Evolutionary conservation across 768 basidiomycete species (phyloP).

Genomic region (Mycena galericulata): DNA sequence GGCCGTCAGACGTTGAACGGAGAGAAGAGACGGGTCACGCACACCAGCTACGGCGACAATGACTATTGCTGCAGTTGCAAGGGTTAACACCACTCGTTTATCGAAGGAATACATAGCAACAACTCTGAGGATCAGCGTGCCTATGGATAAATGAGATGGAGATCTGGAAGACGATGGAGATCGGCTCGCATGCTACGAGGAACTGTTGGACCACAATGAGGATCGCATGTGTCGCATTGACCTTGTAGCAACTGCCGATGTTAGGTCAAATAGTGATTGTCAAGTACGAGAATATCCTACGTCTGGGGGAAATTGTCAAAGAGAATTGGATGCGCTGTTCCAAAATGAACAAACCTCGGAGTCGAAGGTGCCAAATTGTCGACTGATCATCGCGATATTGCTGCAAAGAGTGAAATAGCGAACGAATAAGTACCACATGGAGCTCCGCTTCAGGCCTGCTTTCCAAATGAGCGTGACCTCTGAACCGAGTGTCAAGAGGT

Average conservation of each 20-base stretch:
- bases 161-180: neutral
- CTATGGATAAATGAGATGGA: neutral
- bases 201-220: neutral
- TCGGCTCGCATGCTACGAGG: neutral
- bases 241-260: neutral
- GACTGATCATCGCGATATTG: neutral
- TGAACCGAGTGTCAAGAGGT: neutral
- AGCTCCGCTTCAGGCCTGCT: neutral
- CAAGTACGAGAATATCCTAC: neutral
- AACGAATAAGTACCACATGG: neutral
- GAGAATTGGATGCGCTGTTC: neutral
- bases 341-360: neutral
- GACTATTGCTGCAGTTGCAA: neutral
- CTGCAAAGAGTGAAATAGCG: neutral
- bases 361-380: neutral
- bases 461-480: neutral
- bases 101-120: conserved; percentile 9
- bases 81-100: neutral
- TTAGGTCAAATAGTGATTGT: neutral
- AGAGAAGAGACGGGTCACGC: neutral
- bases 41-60: neutral
- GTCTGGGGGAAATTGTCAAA: neutral
- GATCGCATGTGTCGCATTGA: neutral
- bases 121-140: neutral
- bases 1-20: neutral